Conservation (phyloP, 306 rosid species). For the Malus orientalis region DNA sequence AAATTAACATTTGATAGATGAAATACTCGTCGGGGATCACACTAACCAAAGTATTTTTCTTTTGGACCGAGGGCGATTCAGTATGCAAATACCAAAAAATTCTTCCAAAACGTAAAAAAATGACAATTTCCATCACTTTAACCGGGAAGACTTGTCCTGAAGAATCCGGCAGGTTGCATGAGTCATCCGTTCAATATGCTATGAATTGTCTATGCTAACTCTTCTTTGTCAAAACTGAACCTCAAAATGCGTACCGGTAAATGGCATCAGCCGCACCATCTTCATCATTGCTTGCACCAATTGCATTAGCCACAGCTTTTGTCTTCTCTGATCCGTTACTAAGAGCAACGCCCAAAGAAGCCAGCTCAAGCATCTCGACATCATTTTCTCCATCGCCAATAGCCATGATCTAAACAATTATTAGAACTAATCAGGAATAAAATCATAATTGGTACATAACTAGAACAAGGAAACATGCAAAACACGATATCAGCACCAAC, state of each 20-base stretch:
- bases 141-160: not conserved
- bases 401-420: slow-evolving; percentile 74
- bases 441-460: not conserved
- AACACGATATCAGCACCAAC: not conserved
- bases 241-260: slow-evolving; percentile 75
- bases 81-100: not conserved
- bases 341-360: slow-evolving; percentile 78
- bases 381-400: slow-evolving; percentile 98
- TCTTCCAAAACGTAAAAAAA: not conserved
- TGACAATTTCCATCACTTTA: not conserved
- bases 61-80: not conserved
- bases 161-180: not conserved
- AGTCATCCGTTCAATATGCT: not conserved
- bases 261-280: slow-evolving; percentile 94
- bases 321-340: slow-evolving; percentile 78
- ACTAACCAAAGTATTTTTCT: not conserved
- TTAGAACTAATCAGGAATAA: not conserved
- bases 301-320: slow-evolving; percentile 70
- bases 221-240: slow-evolving; percentile 5
- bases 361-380: slow-evolving; percentile 84
- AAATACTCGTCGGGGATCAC: not conserved
- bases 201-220: not conserved
- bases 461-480: not conserved
- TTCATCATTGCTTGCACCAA: slow-evolving; percentile 84
- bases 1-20: too few species aligned